Evolutionary conservation across 768 basidiomycete species (phyloP).

Genomic region (Pluteus cervinus): DNA sequence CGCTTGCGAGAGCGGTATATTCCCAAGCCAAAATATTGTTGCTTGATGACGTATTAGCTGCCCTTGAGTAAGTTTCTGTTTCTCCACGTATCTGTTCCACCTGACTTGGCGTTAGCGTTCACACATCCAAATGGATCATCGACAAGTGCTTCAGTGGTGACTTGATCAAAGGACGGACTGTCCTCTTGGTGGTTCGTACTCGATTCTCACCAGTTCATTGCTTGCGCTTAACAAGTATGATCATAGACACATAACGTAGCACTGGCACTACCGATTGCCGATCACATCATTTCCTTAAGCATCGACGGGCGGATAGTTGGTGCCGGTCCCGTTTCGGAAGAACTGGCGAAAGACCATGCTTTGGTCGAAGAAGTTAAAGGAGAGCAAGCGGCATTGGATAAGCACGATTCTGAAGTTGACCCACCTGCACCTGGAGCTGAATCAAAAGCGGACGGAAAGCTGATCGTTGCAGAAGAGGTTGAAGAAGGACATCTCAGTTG

Average conservation of each 20-base stretch:
- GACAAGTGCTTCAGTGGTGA: constrained; percentile 76
- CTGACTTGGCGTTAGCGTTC: constrained; percentile 18
- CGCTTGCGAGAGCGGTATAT: constrained; percentile 40
- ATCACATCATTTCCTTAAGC: constrained; percentile 50
- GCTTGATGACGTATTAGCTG: constrained; percentile 71
- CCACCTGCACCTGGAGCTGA: constrained; percentile 15
- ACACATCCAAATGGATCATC: constrained; percentile 80
- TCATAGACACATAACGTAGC: constrained; percentile 41
- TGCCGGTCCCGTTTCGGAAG: constrained; percentile 43
- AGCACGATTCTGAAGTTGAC: constrained; percentile 18
- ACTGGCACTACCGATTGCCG: constrained; percentile 43
- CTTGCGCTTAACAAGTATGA: neutral
- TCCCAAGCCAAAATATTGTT: constrained; percentile 54
- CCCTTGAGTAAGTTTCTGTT: constrained; percentile 37
- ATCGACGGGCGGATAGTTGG: constrained; percentile 43
- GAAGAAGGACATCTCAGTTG: constrained; percentile 54
- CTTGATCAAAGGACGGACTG: constrained; percentile 70
- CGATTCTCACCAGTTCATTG: constrained; percentile 17
- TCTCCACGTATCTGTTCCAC: constrained; percentile 19
- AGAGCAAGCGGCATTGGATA: constrained; percentile 21
- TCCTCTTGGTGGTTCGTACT: constrained; percentile 65
- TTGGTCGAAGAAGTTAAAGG: constrained; percentile 23
- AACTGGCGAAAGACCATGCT: constrained; percentile 28
- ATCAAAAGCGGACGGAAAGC: constrained; percentile 37
- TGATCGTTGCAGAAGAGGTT: constrained; percentile 59